Percentiles rank a stretch among this genome's conserved stretches.
Conservation (phyloP, 805 yeast genomes). For the Pichia californica region DNA sequence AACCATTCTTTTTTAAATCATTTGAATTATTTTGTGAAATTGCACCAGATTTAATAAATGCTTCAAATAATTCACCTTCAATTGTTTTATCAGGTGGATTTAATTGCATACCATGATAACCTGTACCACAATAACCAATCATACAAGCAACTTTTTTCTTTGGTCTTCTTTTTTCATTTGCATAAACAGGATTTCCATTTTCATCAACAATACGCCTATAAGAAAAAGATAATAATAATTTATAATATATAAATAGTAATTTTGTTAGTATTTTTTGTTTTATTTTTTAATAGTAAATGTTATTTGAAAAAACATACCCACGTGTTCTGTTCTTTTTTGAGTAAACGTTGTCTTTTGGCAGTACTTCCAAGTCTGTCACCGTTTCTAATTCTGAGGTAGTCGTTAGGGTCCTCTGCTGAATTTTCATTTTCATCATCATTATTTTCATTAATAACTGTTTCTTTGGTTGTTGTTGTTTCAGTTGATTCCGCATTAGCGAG, state of each 20-base stretch:
- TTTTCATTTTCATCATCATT: neutral
- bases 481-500: neutral
- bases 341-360: constrained; percentile 26
- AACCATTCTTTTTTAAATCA: constrained; percentile 81
- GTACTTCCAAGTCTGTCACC: constrained; percentile 23
- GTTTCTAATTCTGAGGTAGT: constrained; percentile 16
- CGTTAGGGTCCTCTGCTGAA: neutral
- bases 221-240: neutral
- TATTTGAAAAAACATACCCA: constrained; percentile 44
- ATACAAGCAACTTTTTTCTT: constrained; percentile 85
- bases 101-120: constrained; percentile 93
- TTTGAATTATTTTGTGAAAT: constrained; percentile 79
- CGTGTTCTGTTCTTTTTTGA: constrained; percentile 36
- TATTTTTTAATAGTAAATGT: neutral
- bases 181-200: constrained; percentile 52
- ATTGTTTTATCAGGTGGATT: constrained; percentile 86
- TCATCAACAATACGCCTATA: constrained; percentile 47
- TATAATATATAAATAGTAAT: neutral
- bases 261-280: constrained; percentile 12
- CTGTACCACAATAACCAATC: constrained; percentile 94
- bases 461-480: neutral
- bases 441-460: too few relatives aligned
- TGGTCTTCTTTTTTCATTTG: constrained; percentile 58
- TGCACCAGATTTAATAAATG: constrained; percentile 83
- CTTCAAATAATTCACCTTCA: constrained; percentile 81